Percentiles rank a stretch among this genome's conserved stretches.
Evolutionary conservation across 2,329 filamentous ascomycete species (phyloP).

Genomic region (Capronia coronata): DNA sequence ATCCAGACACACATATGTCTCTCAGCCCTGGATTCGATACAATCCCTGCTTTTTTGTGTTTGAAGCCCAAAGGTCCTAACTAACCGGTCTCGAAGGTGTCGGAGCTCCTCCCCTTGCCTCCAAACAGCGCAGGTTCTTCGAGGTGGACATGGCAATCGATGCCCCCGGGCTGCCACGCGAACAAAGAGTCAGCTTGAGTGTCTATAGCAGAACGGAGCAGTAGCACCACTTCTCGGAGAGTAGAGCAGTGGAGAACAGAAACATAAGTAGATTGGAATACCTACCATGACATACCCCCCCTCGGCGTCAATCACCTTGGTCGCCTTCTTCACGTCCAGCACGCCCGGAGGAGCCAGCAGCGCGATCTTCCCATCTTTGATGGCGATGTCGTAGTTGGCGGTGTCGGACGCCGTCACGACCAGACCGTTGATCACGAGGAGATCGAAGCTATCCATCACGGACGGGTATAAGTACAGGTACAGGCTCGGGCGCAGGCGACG

Average conservation of each 20-base stretch:
- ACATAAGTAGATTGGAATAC: too few relatives aligned
- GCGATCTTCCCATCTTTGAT: conserved; percentile 42
- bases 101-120: conserved; percentile 39
- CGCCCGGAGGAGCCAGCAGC: conserved; percentile 37
- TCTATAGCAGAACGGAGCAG: too few relatives aligned
- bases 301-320: conserved; percentile 39
- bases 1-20: conserved; percentile 3
- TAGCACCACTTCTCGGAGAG: too few relatives aligned
- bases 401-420: conserved; percentile 41
- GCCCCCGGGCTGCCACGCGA: conserved; percentile 40
- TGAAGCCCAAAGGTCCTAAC: too few relatives aligned
- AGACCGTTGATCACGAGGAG: conserved; percentile 41
- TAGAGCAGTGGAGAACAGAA: not conserved
- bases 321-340: conserved; percentile 30
- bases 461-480: too few relatives aligned
- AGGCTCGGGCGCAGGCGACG: too few relatives aligned
- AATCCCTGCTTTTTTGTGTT: too few relatives aligned
- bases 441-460: conserved; percentile 32
- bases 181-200: not conserved
- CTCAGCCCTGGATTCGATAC: too few relatives aligned
- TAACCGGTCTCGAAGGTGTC: conserved; percentile 41
- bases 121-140: conserved; percentile 42
- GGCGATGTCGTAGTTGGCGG: conserved; percentile 39
- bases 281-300: conserved; percentile 39
- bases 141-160: conserved; percentile 46